These are phyloP conservation scores for Peziza echinospora DNA, from an alignment of 495 filamentous ascomycete genomes.

Conservation along the genomic window DNA sequence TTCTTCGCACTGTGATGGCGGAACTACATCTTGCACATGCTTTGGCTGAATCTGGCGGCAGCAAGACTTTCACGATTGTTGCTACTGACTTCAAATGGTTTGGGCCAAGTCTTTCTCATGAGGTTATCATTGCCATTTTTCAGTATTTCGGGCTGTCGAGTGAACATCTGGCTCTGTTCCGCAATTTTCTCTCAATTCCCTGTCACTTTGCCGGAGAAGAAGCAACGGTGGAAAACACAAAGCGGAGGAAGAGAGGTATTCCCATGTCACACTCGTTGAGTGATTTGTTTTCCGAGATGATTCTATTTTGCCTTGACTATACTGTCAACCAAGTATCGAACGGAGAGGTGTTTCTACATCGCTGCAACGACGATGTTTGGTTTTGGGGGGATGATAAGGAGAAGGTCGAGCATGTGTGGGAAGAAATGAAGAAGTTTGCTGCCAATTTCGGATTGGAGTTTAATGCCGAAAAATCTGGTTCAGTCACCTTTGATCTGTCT, in stretches of 20 bases:
- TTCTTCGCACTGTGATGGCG: conserved; percentile 39
- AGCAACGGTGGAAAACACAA: conserved; percentile 17
- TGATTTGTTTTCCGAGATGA: conserved; percentile 35
- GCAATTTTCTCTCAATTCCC: conserved; percentile 35
- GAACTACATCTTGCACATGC: conserved; percentile 23
- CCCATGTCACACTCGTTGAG: conserved; percentile 40
- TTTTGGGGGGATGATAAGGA: conserved; percentile 36
- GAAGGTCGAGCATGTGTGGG: conserved; percentile 36
- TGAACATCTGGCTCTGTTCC: conserved; percentile 41
- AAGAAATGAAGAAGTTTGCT: conserved; percentile 31
- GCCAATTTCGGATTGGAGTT: conserved; percentile 34
- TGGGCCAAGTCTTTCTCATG: conserved; percentile 38
- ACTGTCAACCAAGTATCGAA: conserved; percentile 38
- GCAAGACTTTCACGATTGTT: conserved; percentile 37
- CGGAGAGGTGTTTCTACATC: conserved; percentile 30
- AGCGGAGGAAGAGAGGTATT: conserved; percentile 33
- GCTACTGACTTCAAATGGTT: conserved; percentile 42
- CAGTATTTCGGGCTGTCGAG: conserved; percentile 38
- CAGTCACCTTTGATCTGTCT: conserved; percentile 22
- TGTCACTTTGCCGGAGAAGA: conserved; percentile 37
- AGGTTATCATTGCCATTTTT: conserved; percentile 33
- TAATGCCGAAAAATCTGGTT: conserved; percentile 38
- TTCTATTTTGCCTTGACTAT: conserved; percentile 46
- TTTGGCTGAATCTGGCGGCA: conserved; percentile 33
- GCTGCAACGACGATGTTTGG: conserved; percentile 50